These are phyloP conservation scores for Tetraselmis chui DNA, from an alignment of 139 green algal species.

Conservation along the genomic window DNA sequence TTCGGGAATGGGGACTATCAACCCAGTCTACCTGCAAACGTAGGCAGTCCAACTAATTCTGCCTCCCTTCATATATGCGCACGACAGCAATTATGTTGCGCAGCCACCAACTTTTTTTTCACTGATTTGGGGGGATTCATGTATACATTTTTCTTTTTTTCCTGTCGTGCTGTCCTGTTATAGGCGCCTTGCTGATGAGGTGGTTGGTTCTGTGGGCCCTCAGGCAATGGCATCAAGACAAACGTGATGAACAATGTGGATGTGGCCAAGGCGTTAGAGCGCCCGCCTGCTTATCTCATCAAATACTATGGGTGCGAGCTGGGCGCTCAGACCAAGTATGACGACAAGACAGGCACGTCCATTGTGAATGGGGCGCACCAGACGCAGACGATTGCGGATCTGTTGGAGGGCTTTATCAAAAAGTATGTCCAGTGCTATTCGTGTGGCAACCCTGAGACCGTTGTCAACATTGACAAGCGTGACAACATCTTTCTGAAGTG, in stretches of 20 bases:
- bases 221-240: constrained; percentile 96
- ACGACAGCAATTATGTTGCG: too few relatives aligned
- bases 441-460: constrained; percentile 96
- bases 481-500: constrained; percentile 92
- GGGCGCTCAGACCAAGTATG: constrained; percentile 92
- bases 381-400: constrained; percentile 64
- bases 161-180: too few relatives aligned
- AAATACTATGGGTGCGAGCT: constrained; percentile 97
- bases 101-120: too few relatives aligned
- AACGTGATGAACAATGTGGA: constrained; percentile 99
- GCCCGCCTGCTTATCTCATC: constrained; percentile 86
- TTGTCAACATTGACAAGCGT: constrained; percentile 78
- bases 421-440: constrained; percentile 97
- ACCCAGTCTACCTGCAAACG: too few relatives aligned
- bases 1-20: too few relatives aligned
- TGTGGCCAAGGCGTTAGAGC: constrained; percentile 92
- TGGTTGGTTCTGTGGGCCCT: too few relatives aligned
- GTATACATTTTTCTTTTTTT: too few relatives aligned
- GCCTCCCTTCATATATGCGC: background rate
- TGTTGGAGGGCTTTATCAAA: constrained; percentile 98
- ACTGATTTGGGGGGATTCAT: too few relatives aligned
- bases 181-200: too few relatives aligned
- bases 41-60: background rate
- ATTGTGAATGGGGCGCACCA: constrained; percentile 94
- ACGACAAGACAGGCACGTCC: constrained; percentile 78